These are phyloP conservation scores for Magnolia changhungtana DNA, from an alignment of 164 flowering plant genomes.

Conservation along the genomic window DNA sequence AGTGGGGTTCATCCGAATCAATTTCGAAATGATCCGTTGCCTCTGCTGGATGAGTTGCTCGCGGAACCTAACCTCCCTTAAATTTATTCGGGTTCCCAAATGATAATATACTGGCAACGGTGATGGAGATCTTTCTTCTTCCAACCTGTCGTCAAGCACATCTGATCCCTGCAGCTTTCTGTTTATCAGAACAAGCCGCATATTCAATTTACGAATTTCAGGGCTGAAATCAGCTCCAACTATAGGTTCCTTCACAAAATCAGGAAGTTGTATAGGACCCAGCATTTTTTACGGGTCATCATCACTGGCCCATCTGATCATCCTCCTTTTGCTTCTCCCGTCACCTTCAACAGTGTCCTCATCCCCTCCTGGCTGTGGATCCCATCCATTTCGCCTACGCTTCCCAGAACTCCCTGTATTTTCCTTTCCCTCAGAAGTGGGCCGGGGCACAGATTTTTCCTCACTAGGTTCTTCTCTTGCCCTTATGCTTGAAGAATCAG, in stretches of 20 bases:
- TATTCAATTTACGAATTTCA: slow-evolving; percentile 21
- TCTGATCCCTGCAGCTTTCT: slow-evolving; percentile 18
- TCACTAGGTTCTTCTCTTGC: neutral
- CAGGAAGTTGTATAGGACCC: slow-evolving; percentile 43
- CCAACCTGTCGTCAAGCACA: slow-evolving; percentile 20
- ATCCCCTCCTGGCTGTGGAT: slow-evolving; percentile 13
- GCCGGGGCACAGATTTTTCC: neutral
- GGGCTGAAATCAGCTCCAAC: slow-evolving; percentile 10
- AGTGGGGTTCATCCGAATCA: slow-evolving; percentile 33
- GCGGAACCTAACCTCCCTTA: slow-evolving; percentile 19
- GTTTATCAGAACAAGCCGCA: slow-evolving; percentile 24
- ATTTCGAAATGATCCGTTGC: slow-evolving; percentile 26
- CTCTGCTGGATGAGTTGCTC: slow-evolving; percentile 27
- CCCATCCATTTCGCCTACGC: slow-evolving; percentile 31
- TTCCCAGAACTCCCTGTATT: slow-evolving; percentile 36
- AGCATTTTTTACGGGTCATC: slow-evolving; percentile 29
- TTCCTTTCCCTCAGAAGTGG: slow-evolving; percentile 16
- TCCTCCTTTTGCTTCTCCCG: slow-evolving; percentile 26
- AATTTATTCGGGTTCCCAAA: slow-evolving; percentile 24
- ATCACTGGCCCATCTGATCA: slow-evolving; percentile 30
- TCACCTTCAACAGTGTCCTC: slow-evolving; percentile 22
- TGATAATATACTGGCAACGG: slow-evolving; percentile 20
- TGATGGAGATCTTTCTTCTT: slow-evolving; percentile 24
- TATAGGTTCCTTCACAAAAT: slow-evolving; percentile 16
- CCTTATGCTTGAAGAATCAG: neutral